Percentiles rank a stretch among this genome's conserved stretches.
Evolutionary conservation across 2,329 filamentous ascomycete genomes (phyloP).

Genomic region (Aschersonia sp.): DNA sequence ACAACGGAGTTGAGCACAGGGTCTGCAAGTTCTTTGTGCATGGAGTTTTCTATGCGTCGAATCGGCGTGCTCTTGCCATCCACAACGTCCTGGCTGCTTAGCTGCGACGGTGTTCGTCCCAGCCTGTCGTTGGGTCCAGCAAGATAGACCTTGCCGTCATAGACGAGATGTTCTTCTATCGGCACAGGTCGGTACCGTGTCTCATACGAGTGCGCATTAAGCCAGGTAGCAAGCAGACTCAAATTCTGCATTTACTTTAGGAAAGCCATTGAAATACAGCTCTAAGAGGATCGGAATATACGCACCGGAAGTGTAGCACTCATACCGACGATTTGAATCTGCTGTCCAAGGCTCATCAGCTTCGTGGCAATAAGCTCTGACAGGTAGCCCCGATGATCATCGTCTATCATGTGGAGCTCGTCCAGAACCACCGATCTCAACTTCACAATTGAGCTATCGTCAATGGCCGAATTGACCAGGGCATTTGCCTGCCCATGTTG

Average conservation of each 20-base stretch:
- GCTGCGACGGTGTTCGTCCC: constrained; percentile 40
- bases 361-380: constrained; percentile 64
- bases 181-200: constrained; percentile 63
- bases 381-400: constrained; percentile 61
- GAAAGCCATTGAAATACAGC: neutral
- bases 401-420: constrained; percentile 72
- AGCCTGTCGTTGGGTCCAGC: constrained; percentile 39
- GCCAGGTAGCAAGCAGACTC: constrained; percentile 53
- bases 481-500: constrained; percentile 46
- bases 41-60: constrained; percentile 38
- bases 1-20: constrained; percentile 57
- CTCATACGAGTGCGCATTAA: constrained; percentile 55
- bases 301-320: constrained; percentile 61
- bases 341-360: constrained; percentile 50
- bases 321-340: constrained; percentile 63
- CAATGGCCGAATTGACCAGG: constrained; percentile 58
- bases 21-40: constrained; percentile 46
- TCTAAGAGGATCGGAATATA: neutral
- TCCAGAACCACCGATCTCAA: constrained; percentile 57
- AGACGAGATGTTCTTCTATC: constrained; percentile 60
- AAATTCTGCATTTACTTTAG: constrained; percentile 40
- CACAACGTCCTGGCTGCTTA: constrained; percentile 21
- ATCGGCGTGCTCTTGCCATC: constrained; percentile 23
- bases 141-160: constrained; percentile 52
- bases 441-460: constrained; percentile 50